Evolutionary conservation across 495 filamentous ascomycete genomes (phyloP), one percentile per base, ranked within the genome.

Genomic region (Penicillium flavigenum): DNA sequence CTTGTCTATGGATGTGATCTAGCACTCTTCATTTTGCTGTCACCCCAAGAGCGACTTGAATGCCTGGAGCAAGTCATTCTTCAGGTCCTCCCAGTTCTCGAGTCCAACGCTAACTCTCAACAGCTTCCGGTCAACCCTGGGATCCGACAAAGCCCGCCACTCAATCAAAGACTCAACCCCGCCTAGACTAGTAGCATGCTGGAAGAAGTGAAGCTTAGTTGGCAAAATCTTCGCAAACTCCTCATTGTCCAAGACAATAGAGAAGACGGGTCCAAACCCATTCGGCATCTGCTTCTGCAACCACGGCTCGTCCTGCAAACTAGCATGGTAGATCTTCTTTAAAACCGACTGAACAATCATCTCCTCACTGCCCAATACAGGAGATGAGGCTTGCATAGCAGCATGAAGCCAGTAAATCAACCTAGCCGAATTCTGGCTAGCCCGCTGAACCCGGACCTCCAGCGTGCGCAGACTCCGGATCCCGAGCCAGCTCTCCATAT

Each of bases 161-260:
- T 56, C 78, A 60, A 96, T 87, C 80, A 96, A 72, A 64, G 88
- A 92, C 80, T 96, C 92, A 16, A 96, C 90, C 4, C 92, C 90
- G 2, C 92, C 92, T 10, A 96, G 70, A 69, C 88, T 92, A 4
- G 92, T 96, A 3, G 92, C 91, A 77, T 96, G 92, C 60, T 92
- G 88, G 76, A 96, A 96, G 46, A 92, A 80, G 26, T 76, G 47
- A 64, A 96, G 65, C 76, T 88, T 84, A 60, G 84, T 87, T 19
- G 92, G 92, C 49, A 96, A 65, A 36, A 72, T 66, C 45, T 78
- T 76, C 3, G 92, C 92, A 46, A 81, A 67, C 8, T 74, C 71
- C 61, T 79, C 76, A 2, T 69, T 72, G 50, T 79, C 75, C 77
- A 90, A 77, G 31, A 72, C 76, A 26, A 96, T 75, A 0, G 85